phyloP scores from a whole-genome alignment of 805 yeast genomes.

The Brettanomyces custersianus region DNA sequence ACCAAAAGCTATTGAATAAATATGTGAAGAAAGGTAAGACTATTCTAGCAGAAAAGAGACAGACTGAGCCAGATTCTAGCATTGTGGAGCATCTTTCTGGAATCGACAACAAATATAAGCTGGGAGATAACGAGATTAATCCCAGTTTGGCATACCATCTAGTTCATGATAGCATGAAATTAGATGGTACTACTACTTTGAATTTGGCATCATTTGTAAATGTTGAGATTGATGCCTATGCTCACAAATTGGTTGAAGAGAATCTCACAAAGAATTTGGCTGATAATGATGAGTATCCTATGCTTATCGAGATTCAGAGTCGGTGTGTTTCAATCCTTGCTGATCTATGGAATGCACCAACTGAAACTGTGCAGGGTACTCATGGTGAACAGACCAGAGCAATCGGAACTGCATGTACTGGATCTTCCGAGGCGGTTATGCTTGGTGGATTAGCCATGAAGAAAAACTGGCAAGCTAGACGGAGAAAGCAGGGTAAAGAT shows the following conservation, averaged over 20 bases:
- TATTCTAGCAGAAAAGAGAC: constrained; percentile 7
- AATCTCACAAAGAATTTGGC: constrained; percentile 83
- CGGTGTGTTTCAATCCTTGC: constrained; percentile 78
- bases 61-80: constrained; percentile 8
- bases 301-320: constrained; percentile 66
- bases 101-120: constrained; percentile 40
- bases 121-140: constrained; percentile 50
- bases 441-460: constrained; percentile 90
- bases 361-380: not conserved
- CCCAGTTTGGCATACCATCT: constrained; percentile 48
- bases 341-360: constrained; percentile 72
- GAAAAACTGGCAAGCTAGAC: constrained; percentile 72
- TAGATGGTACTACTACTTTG: constrained; percentile 79
- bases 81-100: constrained; percentile 27
- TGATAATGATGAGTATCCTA: constrained; percentile 90
- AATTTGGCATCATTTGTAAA: constrained; percentile 88
- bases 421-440: constrained; percentile 91
- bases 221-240: constrained; percentile 51
- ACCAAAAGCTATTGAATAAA: constrained; percentile 9
- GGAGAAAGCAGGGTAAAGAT: constrained; percentile 51
- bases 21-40: constrained; percentile 14
- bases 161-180: constrained; percentile 62
- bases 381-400: constrained; percentile 27
- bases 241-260: constrained; percentile 48
- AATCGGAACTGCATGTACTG: constrained; percentile 87